Percentiles rank a stretch among this genome's conserved stretches.
These are phyloP conservation scores for Russula olivacea DNA, from an alignment of 768 basidiomycete genomes.

Conservation along the genomic window DNA sequence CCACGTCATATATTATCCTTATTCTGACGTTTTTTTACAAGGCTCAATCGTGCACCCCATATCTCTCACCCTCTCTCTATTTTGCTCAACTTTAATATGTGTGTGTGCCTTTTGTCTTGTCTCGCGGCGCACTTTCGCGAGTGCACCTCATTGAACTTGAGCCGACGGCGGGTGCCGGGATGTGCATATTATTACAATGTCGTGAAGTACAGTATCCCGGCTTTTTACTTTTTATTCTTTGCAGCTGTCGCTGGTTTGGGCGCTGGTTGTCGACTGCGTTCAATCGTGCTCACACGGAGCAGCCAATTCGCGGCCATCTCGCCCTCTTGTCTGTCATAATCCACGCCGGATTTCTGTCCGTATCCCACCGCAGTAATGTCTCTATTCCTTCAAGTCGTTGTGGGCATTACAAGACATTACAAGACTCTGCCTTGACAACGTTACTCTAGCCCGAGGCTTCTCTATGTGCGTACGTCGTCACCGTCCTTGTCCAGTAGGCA, in stretches of 20 bases:
- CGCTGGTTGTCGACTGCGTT: constrained; percentile 4
- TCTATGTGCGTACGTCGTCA: constrained; percentile 51
- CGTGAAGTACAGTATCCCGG: constrained; percentile 52
- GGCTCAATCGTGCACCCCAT: too few species aligned
- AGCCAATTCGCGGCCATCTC: constrained; percentile 70
- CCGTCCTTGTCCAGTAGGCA: not conserved
- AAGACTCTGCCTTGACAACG: constrained; percentile 63
- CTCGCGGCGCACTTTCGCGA: not conserved
- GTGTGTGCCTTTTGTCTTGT: constrained; percentile 40
- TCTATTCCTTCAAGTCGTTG: constrained; percentile 51
- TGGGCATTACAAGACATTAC: constrained; percentile 81
- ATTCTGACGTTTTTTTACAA: constrained; percentile 55
- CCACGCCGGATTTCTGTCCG: constrained; percentile 69
- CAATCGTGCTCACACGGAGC: too few species aligned
- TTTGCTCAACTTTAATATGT: constrained; percentile 37
- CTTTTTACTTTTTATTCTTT: too few species aligned
- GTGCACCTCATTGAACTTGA: not conserved
- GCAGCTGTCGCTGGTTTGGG: constrained; percentile 34
- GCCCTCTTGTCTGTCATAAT: constrained; percentile 67
- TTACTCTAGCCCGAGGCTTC: constrained; percentile 53
- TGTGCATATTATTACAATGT: constrained; percentile 70
- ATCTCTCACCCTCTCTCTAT: constrained; percentile 53
- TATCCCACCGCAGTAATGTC: constrained; percentile 43
- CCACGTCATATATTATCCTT: constrained; percentile 61
- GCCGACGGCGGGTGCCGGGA: constrained; percentile 45